Evolutionary conservation across 2,329 filamentous ascomycete species (phyloP).

Genomic region (Colletotrichum orchidophilum): DNA sequence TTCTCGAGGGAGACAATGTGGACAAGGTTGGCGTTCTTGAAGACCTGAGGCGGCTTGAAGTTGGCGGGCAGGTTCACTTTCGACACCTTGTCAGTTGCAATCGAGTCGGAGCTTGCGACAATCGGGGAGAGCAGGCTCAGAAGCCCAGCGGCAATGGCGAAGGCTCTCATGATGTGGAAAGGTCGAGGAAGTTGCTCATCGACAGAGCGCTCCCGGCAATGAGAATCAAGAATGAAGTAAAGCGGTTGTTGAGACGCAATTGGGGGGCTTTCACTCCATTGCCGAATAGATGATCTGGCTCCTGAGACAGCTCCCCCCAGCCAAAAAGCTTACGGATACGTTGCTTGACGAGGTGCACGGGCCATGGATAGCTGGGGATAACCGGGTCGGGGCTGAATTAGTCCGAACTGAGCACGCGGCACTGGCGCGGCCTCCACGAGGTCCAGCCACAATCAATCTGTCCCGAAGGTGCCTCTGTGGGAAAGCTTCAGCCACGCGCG

Average conservation of each 20-base stretch:
- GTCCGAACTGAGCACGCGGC: background rate
- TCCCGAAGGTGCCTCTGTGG: background rate
- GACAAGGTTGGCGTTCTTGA: conserved; percentile 92
- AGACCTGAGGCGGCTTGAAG: conserved; percentile 89
- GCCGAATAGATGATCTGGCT: conserved; percentile 36
- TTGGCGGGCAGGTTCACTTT: conserved; percentile 68
- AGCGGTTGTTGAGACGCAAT: conserved; percentile 31
- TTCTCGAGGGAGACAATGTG: conserved; percentile 93
- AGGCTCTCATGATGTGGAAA: conserved; percentile 54
- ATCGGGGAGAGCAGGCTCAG: conserved; percentile 64
- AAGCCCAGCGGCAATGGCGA: conserved; percentile 65
- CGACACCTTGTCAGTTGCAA: conserved; percentile 54
- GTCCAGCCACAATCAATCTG: background rate
- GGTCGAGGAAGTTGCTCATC: conserved; percentile 39
- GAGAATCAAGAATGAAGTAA: conserved; percentile 27
- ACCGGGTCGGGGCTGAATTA: conserved; percentile 23
- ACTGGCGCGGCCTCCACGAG: background rate
- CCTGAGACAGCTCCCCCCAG: conserved; percentile 40
- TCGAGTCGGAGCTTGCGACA: conserved; percentile 49
- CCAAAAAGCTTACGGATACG: conserved; percentile 46
- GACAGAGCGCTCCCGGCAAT: conserved; percentile 37
- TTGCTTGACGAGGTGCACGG: conserved; percentile 42
- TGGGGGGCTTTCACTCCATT: conserved; percentile 35
- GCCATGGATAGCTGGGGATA: background rate
- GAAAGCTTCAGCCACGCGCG: background rate